Evolutionary conservation across 306 rosid genomes (phyloP).

Genomic region (Geum urbanum): DNA sequence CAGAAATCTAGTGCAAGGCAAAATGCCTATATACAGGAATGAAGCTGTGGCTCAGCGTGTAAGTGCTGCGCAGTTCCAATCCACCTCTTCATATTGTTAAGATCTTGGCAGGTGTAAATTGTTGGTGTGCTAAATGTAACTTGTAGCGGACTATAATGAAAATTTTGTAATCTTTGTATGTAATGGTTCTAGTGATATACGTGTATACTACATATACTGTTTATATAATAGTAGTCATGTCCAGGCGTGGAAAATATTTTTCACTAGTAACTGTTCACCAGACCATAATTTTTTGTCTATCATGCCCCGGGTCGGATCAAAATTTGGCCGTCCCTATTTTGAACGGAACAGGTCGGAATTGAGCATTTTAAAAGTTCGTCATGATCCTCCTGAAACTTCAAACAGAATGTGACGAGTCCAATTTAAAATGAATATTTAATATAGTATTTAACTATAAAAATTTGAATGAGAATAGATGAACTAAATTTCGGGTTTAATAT

Average conservation of each 20-base stretch:
- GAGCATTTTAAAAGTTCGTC: too few relatives aligned
- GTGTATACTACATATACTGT: slow-evolving; percentile 2
- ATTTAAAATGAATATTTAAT: too few relatives aligned
- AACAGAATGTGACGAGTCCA: too few relatives aligned
- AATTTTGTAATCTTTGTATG: slow-evolving; percentile 55
- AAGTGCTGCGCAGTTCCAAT: slow-evolving; percentile 38
- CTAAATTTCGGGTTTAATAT: too few relatives aligned
- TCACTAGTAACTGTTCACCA: too few relatives aligned
- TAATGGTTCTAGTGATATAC: slow-evolving; percentile 27
- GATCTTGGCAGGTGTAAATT: slow-evolving; percentile 50
- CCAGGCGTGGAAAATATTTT: background rate
- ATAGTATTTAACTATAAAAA: too few relatives aligned
- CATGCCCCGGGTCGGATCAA: too few relatives aligned
- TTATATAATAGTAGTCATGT: background rate
- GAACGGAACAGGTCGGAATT: too few relatives aligned
- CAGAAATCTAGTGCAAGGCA: slow-evolving; percentile 22
- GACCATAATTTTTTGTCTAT: too few relatives aligned
- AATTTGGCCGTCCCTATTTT: too few relatives aligned
- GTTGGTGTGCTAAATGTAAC: slow-evolving; percentile 38
- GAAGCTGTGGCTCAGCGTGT: slow-evolving; percentile 32
- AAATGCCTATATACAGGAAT: slow-evolving; percentile 25
- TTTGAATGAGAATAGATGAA: too few relatives aligned
- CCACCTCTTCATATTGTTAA: slow-evolving; percentile 17
- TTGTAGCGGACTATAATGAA: slow-evolving; percentile 29
- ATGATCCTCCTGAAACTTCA: too few relatives aligned